These are phyloP conservation scores for Mycena polygramma DNA, from an alignment of 768 basidiomycete genomes.

Conservation along the genomic window DNA sequence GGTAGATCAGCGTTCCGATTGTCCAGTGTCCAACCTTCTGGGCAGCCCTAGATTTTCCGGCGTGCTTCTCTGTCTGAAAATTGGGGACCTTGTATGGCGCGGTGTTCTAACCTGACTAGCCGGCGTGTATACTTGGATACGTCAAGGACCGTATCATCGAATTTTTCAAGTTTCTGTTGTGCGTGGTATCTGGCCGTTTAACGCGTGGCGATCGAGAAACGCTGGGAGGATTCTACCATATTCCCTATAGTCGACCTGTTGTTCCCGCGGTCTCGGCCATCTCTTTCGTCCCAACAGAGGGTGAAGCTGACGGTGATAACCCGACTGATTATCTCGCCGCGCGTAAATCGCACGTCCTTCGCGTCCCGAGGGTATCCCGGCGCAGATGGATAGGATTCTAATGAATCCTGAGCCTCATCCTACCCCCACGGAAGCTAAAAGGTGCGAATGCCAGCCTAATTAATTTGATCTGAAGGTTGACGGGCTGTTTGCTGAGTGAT, in stretches of 20 bases:
- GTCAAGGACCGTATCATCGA: constrained; percentile 21
- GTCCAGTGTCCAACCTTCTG: constrained; percentile 15
- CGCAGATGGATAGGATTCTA: constrained; percentile 21
- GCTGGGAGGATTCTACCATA: constrained; percentile 14
- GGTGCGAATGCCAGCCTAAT: constrained; percentile 14
- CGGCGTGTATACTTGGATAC: constrained; percentile 11
- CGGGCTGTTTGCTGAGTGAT: constrained; percentile 12
- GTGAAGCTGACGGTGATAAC: neutral
- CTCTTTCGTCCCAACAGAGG: neutral
- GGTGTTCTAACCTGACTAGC: constrained; percentile 16
- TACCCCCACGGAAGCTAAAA: constrained; percentile 18
- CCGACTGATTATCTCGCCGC: neutral
- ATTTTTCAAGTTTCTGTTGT: constrained; percentile 20
- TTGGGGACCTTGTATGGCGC: constrained; percentile 9
- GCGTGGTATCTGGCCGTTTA: constrained; percentile 17
- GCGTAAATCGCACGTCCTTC: neutral
- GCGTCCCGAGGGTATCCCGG: constrained; percentile 19
- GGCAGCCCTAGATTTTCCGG: constrained; percentile 6
- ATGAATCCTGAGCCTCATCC: constrained; percentile 10
- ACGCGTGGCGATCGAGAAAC: constrained; percentile 19
- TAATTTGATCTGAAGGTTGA: constrained; percentile 20
- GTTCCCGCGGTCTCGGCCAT: neutral
- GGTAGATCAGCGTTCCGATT: constrained; percentile 17
- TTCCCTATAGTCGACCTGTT: constrained; percentile 9
- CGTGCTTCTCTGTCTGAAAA: constrained; percentile 19